Conservation (phyloP, 2,329 filamentous ascomycete species). For the Sarocladium strictum region DNA sequence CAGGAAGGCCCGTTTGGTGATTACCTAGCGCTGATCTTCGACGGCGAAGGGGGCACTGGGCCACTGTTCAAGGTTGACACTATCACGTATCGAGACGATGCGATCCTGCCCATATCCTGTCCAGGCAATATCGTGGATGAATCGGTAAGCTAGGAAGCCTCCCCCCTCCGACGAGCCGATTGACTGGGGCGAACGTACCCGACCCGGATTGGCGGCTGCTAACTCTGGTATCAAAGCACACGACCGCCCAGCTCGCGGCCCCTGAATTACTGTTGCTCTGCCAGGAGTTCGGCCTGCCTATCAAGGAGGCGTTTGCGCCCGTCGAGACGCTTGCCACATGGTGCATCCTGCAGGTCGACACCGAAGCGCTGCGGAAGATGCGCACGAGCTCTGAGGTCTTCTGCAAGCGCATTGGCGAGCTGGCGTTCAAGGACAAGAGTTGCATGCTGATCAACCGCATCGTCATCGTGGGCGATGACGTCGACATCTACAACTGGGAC, state of each 20-base stretch:
- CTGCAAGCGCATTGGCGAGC: slow-evolving; percentile 32
- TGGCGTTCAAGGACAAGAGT: slow-evolving; percentile 35
- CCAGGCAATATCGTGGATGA: slow-evolving; percentile 40
- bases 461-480: slow-evolving; percentile 41
- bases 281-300: slow-evolving; percentile 31
- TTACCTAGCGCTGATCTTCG: slow-evolving; percentile 23
- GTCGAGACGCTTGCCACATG: slow-evolving; percentile 43
- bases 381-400: slow-evolving; percentile 39
- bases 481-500: slow-evolving; percentile 38
- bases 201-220: not conserved
- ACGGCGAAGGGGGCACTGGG: slow-evolving; percentile 28
- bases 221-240: slow-evolving; percentile 19
- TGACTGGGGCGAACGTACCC: not conserved
- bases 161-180: not conserved
- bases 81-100: slow-evolving; percentile 41
- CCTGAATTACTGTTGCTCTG: slow-evolving; percentile 34
- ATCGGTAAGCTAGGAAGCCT: slow-evolving; percentile 19
- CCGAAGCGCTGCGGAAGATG: slow-evolving; percentile 47
- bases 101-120: slow-evolving; percentile 42
- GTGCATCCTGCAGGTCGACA: slow-evolving; percentile 50
- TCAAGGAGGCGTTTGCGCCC: slow-evolving; percentile 36
- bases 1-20: slow-evolving; percentile 46
- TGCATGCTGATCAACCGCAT: slow-evolving; percentile 37
- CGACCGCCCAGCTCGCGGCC: slow-evolving; percentile 35
- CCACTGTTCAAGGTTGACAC: slow-evolving; percentile 37